These are phyloP conservation scores for Cordyceps tenuipes DNA, from an alignment of 2,329 filamentous ascomycete genomes.

Conservation along the genomic window DNA sequence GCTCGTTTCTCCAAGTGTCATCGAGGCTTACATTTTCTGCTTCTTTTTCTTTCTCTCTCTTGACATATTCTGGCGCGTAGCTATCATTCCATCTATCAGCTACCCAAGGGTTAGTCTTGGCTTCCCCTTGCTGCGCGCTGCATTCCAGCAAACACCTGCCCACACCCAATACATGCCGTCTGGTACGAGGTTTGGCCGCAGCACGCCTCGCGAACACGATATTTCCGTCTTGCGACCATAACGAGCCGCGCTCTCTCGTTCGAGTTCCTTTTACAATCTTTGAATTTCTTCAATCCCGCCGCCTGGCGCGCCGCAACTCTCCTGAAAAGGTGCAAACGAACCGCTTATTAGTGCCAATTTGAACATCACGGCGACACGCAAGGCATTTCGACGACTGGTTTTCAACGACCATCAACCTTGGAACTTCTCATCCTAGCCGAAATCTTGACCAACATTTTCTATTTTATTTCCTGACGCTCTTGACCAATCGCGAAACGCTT, in stretches of 20 bases:
- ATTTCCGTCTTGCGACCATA: background rate
- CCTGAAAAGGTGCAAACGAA: background rate
- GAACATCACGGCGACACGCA: background rate
- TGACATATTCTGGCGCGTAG: background rate
- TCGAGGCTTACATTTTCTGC: background rate
- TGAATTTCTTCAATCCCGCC: background rate
- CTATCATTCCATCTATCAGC: conserved; percentile 6
- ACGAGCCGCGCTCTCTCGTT: conserved; percentile 8
- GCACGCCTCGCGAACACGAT: conserved; percentile 4
- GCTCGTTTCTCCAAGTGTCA: background rate
- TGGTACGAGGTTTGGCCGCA: conserved; percentile 8
- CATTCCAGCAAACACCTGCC: conserved; percentile 6
- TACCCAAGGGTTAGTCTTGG: background rate
- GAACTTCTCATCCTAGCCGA: background rate
- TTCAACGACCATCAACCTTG: background rate
- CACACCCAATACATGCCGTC: conserved; percentile 8
- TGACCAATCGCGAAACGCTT: background rate
- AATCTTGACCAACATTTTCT: background rate
- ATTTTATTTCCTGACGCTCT: background rate
- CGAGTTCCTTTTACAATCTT: background rate
- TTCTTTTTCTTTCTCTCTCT: background rate
- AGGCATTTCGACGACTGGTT: background rate
- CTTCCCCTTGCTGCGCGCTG: background rate
- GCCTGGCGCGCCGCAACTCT: conserved; percentile 6
- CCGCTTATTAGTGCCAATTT: background rate